A percentile compares a stretch with the other conserved stretches of the same genome.
Conservation (phyloP, 176 grass and related monocot genomes). For the Thalia dealbata region DNA sequence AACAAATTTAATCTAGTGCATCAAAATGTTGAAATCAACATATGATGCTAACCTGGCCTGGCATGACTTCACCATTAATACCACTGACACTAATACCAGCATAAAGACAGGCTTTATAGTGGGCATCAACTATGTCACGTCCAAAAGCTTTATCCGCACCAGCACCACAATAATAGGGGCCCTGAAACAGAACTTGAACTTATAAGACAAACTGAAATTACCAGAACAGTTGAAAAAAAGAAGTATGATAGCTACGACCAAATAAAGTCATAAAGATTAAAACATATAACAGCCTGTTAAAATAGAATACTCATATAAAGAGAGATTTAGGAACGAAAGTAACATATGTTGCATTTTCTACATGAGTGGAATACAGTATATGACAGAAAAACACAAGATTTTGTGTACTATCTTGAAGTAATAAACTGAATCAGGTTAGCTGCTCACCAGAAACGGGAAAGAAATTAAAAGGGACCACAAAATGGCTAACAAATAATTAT, state of each 20-base stretch:
- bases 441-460: no score
- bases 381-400: no score
- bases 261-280: not conserved
- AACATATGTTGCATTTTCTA: not conserved
- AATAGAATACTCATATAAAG: not conserved
- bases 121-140: constrained; percentile 82
- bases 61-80: constrained; percentile 98
- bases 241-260: not conserved
- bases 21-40: no score
- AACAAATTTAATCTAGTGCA: no score
- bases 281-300: not conserved
- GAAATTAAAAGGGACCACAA: no score
- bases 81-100: constrained; percentile 93
- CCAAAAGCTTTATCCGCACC: constrained; percentile 89
- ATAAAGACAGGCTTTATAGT: constrained; percentile 91
- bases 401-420: no score
- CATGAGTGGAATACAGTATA: not conserved
- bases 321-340: not conserved
- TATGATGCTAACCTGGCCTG: constrained; percentile 51
- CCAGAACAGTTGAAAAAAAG: no score
- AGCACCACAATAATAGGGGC: constrained; percentile 81
- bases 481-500: no score
- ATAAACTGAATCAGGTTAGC: no score
- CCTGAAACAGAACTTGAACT: constrained; percentile 23
- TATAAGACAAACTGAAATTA: not conserved